Percentiles rank a stretch among this genome's conserved stretches.
These are phyloP conservation scores for Pseudotsuga menziesii DNA, from an alignment of 75 land plant species.

Conservation along the genomic window DNA sequence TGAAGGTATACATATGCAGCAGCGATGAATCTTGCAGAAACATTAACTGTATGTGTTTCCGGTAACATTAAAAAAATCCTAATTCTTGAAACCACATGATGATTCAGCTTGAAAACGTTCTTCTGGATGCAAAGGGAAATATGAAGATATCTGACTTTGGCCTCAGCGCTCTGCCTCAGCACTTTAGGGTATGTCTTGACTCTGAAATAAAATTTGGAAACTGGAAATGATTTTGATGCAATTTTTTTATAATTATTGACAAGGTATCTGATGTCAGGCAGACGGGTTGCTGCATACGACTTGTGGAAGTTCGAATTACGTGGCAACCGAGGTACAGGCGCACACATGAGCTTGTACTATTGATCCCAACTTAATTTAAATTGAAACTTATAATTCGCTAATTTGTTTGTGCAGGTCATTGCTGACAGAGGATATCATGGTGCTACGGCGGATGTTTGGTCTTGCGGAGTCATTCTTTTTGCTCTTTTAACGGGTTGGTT, in stretches of 20 bases:
- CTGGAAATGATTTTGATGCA: too few relatives aligned
- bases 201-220: too few relatives aligned
- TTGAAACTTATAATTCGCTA: too few relatives aligned
- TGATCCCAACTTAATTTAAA: too few relatives aligned
- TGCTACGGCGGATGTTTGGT: conserved; percentile 57
- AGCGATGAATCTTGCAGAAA: too few relatives aligned
- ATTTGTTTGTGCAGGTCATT: conserved; percentile 20
- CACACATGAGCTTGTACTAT: not conserved
- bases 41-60: too few relatives aligned
- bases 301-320: conserved; percentile 88
- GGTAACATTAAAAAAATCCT: too few relatives aligned
- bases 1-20: conserved; percentile 38
- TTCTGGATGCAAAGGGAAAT: conserved; percentile 60
- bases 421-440: conserved; percentile 70
- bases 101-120: conserved; percentile 61
- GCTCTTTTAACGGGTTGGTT: conserved; percentile 62
- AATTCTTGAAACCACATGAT: too few relatives aligned
- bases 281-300: conserved; percentile 85
- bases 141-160: conserved; percentile 78
- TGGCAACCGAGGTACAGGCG: conserved; percentile 67
- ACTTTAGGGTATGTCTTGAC: conserved; percentile 45
- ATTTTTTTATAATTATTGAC: not conserved
- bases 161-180: conserved; percentile 74
- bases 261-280: conserved; percentile 37
- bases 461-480: conserved; percentile 65